phyloP scores from a whole-genome alignment of 148 eudicot genomes.

The Nepenthes gracilis region DNA sequence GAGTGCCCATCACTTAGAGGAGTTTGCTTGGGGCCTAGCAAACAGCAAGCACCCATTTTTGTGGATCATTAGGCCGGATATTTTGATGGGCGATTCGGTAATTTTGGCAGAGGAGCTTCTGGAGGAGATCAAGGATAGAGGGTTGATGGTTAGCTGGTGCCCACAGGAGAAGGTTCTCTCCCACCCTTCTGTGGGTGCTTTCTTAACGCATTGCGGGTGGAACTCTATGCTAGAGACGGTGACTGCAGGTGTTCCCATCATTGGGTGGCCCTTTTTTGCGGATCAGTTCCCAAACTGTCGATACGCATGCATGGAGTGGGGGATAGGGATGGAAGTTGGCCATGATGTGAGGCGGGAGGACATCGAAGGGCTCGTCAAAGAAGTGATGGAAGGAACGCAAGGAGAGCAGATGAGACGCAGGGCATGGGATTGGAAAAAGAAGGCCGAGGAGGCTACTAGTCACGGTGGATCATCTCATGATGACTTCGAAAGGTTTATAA shows the following conservation, averaged over 20 bases:
- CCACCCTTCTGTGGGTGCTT: constrained; percentile 12
- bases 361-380: neutral
- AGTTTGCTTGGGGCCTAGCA: constrained; percentile 18
- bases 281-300: constrained; percentile 22
- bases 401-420: neutral
- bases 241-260: constrained; percentile 17
- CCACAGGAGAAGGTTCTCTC: constrained; percentile 15
- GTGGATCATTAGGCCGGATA: constrained; percentile 24
- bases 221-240: constrained; percentile 18
- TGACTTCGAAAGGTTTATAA: neutral
- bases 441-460: neutral
- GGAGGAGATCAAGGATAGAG: constrained; percentile 6
- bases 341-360: neutral
- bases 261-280: constrained; percentile 12
- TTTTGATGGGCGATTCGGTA: constrained; percentile 9
- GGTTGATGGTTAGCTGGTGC: constrained; percentile 26
- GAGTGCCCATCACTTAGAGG: constrained; percentile 8
- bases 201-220: constrained; percentile 26
- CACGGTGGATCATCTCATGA: neutral
- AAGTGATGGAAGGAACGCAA: neutral
- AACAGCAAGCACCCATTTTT: constrained; percentile 15
- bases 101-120: constrained; percentile 12
- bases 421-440: neutral
- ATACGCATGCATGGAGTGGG: constrained; percentile 19
- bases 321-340: constrained; percentile 20